phyloP scores from a whole-genome alignment of 2,329 filamentous ascomycete genomes.

The Calonectria hongkongensis region DNA sequence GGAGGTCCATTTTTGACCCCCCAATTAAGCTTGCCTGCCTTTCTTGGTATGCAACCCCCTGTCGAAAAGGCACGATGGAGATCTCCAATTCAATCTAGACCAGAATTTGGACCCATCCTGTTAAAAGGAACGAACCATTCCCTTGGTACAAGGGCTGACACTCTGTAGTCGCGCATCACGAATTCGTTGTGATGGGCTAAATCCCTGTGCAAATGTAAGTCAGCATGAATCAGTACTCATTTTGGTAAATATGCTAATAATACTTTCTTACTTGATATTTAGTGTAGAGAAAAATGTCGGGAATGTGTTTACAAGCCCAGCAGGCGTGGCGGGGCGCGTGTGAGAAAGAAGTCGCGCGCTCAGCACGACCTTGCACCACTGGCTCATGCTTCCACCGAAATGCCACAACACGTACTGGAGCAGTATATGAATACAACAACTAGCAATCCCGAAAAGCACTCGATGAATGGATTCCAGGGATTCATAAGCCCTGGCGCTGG shows the following conservation, averaged over 20 bases:
- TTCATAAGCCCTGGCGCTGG: conserved; percentile 9
- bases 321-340: conserved; percentile 10
- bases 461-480: not conserved
- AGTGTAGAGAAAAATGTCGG: conserved; percentile 11
- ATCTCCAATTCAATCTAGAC: not conserved
- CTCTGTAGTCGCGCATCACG: conserved; percentile 4
- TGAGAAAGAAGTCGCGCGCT: not conserved
- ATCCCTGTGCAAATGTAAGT: conserved; percentile 5
- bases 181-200: not conserved
- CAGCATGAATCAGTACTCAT: no score
- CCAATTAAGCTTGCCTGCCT: conserved; percentile 20
- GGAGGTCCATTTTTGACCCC: not conserved
- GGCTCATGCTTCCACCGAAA: not conserved
- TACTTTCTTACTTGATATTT: not conserved
- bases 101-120: no score
- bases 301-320: conserved; percentile 14
- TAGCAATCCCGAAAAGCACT: not conserved
- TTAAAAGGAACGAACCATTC: not conserved
- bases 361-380: not conserved
- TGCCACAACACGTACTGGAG: not conserved
- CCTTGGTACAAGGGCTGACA: not conserved
- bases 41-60: not conserved
- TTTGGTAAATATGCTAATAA: not conserved
- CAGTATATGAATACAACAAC: not conserved
- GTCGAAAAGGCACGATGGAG: not conserved